Evolutionary conservation across 2,329 filamentous ascomycete genomes (phyloP).

Genomic region (Colletotrichum filicis): DNA sequence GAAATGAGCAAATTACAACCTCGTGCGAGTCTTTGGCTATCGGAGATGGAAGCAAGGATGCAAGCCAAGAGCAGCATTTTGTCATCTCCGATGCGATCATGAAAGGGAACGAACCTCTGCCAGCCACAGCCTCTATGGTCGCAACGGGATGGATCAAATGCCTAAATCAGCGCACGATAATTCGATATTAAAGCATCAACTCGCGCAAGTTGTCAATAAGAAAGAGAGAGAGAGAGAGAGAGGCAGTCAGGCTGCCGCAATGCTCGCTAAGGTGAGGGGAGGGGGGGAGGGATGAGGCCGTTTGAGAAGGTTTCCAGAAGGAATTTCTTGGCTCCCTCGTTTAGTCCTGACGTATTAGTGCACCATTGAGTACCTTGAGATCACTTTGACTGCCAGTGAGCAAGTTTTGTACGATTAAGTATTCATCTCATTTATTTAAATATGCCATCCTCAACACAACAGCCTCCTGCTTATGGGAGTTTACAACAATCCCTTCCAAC

Average conservation of each 20-base stretch:
- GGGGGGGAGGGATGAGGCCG: slow-evolving; percentile 10
- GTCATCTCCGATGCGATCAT: neutral
- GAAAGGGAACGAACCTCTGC: neutral
- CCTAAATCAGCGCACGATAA: neutral
- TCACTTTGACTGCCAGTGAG: neutral
- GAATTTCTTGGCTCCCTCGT: neutral
- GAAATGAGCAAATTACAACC: neutral
- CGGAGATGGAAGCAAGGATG: neutral
- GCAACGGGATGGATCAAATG: neutral
- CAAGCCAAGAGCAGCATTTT: neutral
- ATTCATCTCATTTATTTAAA: neutral
- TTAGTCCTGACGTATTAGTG: neutral
- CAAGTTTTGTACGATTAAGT: neutral
- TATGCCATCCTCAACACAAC: neutral
- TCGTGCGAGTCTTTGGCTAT: neutral
- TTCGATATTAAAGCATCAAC: neutral
- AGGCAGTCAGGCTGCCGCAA: neutral
- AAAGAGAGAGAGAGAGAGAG: neutral
- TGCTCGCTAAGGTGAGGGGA: neutral
- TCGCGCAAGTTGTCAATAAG: neutral
- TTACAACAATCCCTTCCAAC: neutral
- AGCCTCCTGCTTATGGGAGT: neutral
- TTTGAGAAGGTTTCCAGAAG: slow-evolving; percentile 27
- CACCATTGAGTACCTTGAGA: neutral
- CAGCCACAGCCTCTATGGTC: neutral